A percentile compares a stretch with the other conserved stretches of the same genome.
These are phyloP conservation scores for Russula sp. DNA, from an alignment of 768 basidiomycete genomes.

Conservation along the genomic window DNA sequence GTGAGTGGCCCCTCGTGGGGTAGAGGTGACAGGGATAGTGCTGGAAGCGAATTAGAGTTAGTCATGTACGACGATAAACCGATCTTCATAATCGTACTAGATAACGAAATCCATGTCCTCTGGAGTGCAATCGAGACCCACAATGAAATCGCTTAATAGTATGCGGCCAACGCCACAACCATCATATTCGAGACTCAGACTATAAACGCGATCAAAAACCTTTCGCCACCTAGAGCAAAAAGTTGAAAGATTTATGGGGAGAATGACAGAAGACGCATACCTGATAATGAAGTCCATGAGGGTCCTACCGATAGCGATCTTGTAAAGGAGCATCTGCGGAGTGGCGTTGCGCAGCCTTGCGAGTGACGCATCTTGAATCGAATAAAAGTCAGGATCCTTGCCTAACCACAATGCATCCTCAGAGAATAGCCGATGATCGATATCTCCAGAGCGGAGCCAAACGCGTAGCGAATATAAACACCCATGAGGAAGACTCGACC, in stretches of 20 bases:
- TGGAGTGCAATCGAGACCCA: conserved; percentile 50
- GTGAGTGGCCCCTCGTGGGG: conserved; percentile 51
- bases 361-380: conserved; percentile 50
- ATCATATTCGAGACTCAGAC: conserved; percentile 57
- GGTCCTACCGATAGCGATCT: conserved; percentile 48
- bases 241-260: too few relatives aligned
- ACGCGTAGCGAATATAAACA: conserved; percentile 52
- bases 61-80: not conserved
- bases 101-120: conserved; percentile 48
- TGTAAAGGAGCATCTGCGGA: conserved; percentile 44
- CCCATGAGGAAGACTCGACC: conserved; percentile 44
- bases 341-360: conserved; percentile 40
- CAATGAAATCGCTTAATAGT: conserved; percentile 45
- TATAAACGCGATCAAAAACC: conserved; percentile 39
- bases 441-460: conserved; percentile 51
- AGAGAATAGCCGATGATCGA: conserved; percentile 57
- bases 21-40: conserved; percentile 46
- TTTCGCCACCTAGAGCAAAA: conserved; percentile 40
- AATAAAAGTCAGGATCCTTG: conserved; percentile 55
- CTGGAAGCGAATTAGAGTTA: conserved; percentile 27
- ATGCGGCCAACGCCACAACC: conserved; percentile 51
- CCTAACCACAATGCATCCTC: conserved; percentile 62
- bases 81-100: conserved; percentile 37
- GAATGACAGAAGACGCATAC: conserved; percentile 27
- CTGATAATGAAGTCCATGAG: conserved; percentile 48